A percentile compares a stretch with the other conserved stretches of the same genome.
phyloP scores from a whole-genome alignment of 306 rosid species.

The Glycine latifolia region DNA sequence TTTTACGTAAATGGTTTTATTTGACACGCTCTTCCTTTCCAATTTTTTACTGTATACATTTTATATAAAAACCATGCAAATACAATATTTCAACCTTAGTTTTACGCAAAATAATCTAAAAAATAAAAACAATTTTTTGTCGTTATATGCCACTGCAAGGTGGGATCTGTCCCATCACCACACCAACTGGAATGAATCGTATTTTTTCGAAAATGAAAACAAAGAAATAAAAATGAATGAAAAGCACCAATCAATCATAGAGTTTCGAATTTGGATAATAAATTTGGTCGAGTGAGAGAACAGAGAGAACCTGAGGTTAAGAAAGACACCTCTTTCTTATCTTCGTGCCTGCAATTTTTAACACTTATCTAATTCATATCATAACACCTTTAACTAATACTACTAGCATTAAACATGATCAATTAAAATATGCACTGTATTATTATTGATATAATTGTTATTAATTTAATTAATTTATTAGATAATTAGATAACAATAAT shows the following conservation, averaged over 20 bases:
- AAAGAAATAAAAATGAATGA: not conserved
- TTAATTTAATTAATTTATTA: not conserved
- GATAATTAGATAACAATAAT: not conserved
- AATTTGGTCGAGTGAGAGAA: constrained; percentile 27
- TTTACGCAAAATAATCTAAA: not conserved
- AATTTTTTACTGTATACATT: not conserved
- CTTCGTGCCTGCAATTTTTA: constrained; percentile 31
- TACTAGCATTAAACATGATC: not conserved
- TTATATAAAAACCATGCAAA: not conserved
- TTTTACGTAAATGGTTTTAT: not conserved
- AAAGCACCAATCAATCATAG: constrained; percentile 49
- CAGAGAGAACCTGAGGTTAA: constrained; percentile 12
- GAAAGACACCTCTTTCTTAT: constrained; percentile 1
- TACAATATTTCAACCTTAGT: not conserved
- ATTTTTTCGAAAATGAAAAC: not conserved
- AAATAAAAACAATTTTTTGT: not conserved
- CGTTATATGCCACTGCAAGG: not conserved
- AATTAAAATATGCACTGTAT: not conserved
- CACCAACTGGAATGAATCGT: constrained; percentile 27
- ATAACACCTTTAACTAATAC: constrained; percentile 14
- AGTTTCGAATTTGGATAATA: constrained; percentile 1
- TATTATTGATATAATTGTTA: too few species aligned
- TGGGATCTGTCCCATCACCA: not conserved
- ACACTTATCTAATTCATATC: not conserved
- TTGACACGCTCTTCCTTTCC: not conserved